phyloP scores from a whole-genome alignment of 768 basidiomycete genomes.

The Macrocybe gigantea region DNA sequence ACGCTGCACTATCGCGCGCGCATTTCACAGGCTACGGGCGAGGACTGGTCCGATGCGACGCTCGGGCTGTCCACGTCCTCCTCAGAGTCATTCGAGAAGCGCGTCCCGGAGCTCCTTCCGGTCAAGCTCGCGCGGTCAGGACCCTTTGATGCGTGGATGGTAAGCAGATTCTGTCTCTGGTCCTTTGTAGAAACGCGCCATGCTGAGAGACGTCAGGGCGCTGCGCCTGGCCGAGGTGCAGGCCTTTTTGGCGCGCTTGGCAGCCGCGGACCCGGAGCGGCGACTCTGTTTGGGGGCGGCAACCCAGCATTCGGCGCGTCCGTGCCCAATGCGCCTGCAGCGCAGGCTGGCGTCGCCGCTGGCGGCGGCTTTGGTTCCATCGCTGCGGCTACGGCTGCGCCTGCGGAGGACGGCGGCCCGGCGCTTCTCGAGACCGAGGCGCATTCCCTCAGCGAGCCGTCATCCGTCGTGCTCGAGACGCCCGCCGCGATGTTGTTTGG shows the following conservation, averaged over 20 bases:
- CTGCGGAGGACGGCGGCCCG: slow-evolving; percentile 12
- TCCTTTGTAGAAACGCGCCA: too few relatives aligned
- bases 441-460: slow-evolving; percentile 23
- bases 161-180: too few relatives aligned
- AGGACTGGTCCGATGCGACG: slow-evolving; percentile 48
- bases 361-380: not conserved
- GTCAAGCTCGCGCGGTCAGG: slow-evolving; percentile 23
- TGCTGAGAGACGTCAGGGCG: too few relatives aligned
- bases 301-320: too few relatives aligned
- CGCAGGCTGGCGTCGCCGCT: too few relatives aligned
- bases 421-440: slow-evolving; percentile 25
- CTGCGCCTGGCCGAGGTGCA: too few relatives aligned
- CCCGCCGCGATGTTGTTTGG: slow-evolving; percentile 46
- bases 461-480: slow-evolving; percentile 43
- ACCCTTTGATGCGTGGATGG: too few relatives aligned
- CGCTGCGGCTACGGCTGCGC: not conserved
- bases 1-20: slow-evolving; percentile 50
- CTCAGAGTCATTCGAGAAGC: slow-evolving; percentile 24
- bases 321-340: too few relatives aligned
- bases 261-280: too few relatives aligned
- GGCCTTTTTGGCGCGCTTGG: too few relatives aligned
- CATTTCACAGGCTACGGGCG: slow-evolving; percentile 50
- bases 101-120: slow-evolving; percentile 26
- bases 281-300: too few relatives aligned
- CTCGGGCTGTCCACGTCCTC: slow-evolving; percentile 49